Base-by-base conservation (phyloP, 2,329 filamentous ascomycete genomes). In the Colletotrichum musicola region DNA sequence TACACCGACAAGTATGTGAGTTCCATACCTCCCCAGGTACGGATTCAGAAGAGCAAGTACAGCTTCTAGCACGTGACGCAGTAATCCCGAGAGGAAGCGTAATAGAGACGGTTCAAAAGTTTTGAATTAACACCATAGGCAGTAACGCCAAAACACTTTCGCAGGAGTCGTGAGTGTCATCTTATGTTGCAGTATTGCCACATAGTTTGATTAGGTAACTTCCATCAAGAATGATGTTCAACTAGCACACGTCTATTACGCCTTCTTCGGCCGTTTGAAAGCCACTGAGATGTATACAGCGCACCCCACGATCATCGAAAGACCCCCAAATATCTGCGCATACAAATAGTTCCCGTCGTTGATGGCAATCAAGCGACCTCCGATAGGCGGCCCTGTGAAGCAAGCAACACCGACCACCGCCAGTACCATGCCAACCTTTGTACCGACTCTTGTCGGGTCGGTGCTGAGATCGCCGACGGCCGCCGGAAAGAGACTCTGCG, bases 341-440 rank as follows among this genome's bases (percentile, higher is more conserved):
- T 57, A 57, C n/a, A 57, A 13, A 42, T 44, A 57, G 38, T 46
- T 16, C 12, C 54, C 54, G 22, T 44, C 16, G n/a, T 42, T 22
- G 7, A 30, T 42, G 1, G 38, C 77, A 46, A 88, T 82, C 13
- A 88, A 78, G 0, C 82, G 82, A 0, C 85, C 86, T 0, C 82
- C 82, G 30, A 87, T 82, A 0, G 85, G 85, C n/a, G 84, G 83
- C 0, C 85, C 86, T 1, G 81, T 84, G 27, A 88, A 76, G n/a
- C 81, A 80, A 4, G 84, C 83, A 56, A 87, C 84, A 69, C 84
- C 86, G 66, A 83, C 82, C 47, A 87, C 82, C 0, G 83, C 40
- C 51, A 89, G 88, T 0, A 83, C 79, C 54, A 57, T 57, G 14
- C 54, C 54, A 2, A 42, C 35, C 13, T 20, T 46, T 12, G 35